Evolutionary conservation across 805 yeast species (phyloP), one percentile per base, ranked within the genome.

Genomic region (Lachancea meyersii): DNA sequence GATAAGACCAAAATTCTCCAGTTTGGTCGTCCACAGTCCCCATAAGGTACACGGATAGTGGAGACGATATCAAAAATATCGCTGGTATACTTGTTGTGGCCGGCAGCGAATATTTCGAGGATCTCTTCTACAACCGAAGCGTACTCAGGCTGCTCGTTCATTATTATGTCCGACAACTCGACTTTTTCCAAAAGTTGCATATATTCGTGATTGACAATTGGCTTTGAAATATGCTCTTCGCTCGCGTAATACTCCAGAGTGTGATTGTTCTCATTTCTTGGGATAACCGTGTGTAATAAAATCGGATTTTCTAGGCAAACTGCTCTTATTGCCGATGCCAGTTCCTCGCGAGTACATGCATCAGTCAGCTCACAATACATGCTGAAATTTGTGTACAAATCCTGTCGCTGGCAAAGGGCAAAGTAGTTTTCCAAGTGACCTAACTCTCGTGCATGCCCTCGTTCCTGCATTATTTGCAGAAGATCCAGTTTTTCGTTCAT

Each of bases 381-480:
- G 13, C 42, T 35, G 41, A 57, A 59, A 40, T 52, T 55, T 5
- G 49, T 37, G 33, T 59, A 59, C 26, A 58, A 28, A 4, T 48
- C 45, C 38, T 56, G 59, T 36, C 62, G 51, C 34, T 49, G 53
- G 20, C 49, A 22, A 10, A 51, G 18, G 1, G 58, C 57, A 40
- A 57, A 57, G 43, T 50, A 49, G 35, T 54, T 49, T 43, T 59
- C 61, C 26, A 58, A 26, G 35, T 48, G 53, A 14, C 60, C 64
- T 51, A 57, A 47, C n/a, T 52, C 53, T 42, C 64, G 49, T 1
- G 57, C 58, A 52, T 59, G 64, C 16, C 61, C 62, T 22, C 47
- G 43, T 13, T 47, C 48, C 11, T 50, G 40, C 40, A 49, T 30
- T 30, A 28, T 23, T 13, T 34, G 31, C 38, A 33, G 19, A 3